Evolutionary conservation across 2,329 filamentous ascomycete genomes (phyloP), one percentile per base, ranked within the genome.

Genomic region (Fusarium marasasianum): DNA sequence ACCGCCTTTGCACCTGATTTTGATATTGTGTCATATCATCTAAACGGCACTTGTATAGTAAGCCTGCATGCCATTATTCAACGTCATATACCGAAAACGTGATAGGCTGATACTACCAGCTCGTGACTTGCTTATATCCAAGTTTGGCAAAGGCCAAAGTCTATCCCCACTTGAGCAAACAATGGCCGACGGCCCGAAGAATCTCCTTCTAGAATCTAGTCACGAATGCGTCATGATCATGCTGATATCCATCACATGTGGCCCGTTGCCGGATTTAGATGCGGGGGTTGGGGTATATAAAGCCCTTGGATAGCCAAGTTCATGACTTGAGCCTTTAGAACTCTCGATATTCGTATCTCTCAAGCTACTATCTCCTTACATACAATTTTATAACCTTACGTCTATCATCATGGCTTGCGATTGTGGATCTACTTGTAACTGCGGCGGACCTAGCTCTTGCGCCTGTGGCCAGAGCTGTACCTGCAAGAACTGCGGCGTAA

Each of bases 401-500:
- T 51, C 31, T 51, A 1, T 35, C 22, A 70, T 22, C n/a, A 70
- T 70, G 67, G 37, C 24, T 40, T 70, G 67, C 17, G 53, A 70
- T 14, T 70, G 67, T 14, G 67, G 67, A 70, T 66, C 67, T 20
- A 55, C 41, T 7, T 70, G 66, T 6, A 17, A 17, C 33, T 70
- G 67, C 45, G 20, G 53, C 3, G 67, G 67, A 47, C 2, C 51
- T 13, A 33, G 33, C 47, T 44, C 53, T 8, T 70, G 67, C 15
- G 31, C 43, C 20, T 70, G 67, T 29, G 66, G 59, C 15, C 37
- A 70, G 31, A 59, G 26, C 53, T 70, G 67, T 2, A 37, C 67
- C 14, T 70, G 67, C 59, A 70, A 70, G 59, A 31, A 48, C 26
- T 70, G 67, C n/a, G 67, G 67, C 17, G 67, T 70, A 45, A 66